These are phyloP conservation scores for Liriodendron chinense DNA, from an alignment of 164 flowering plant species.

Conservation along the genomic window DNA sequence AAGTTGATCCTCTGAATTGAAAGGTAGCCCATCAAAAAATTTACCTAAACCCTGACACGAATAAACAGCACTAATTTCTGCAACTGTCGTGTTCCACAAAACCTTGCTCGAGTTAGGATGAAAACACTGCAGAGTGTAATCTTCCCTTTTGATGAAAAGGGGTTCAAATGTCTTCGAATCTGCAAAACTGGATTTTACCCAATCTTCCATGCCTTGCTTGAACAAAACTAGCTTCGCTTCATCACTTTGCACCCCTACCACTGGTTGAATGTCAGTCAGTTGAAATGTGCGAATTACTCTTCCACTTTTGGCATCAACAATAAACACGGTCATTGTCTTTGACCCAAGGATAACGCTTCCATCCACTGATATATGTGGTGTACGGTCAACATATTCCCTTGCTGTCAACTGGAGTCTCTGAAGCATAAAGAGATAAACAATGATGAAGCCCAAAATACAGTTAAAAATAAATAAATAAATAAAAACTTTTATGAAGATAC, in stretches of 20 bases:
- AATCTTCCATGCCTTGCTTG: slow-evolving; percentile 20
- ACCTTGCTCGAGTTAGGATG: slow-evolving; percentile 33
- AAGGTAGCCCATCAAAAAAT: slow-evolving; percentile 15
- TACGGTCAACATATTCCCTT: slow-evolving; percentile 35
- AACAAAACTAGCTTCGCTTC: slow-evolving; percentile 17
- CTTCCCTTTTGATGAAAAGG: slow-evolving; percentile 55
- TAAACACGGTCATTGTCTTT: slow-evolving; percentile 47
- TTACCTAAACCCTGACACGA: slow-evolving; percentile 35
- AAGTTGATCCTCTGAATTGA: slow-evolving; percentile 8
- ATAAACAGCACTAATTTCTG: slow-evolving; percentile 47
- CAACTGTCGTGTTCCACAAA: slow-evolving; percentile 49
- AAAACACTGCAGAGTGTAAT: slow-evolving; percentile 38
- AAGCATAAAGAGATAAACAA: slow-evolving; percentile 5
- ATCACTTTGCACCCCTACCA: slow-evolving; percentile 5
- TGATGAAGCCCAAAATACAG: background rate
- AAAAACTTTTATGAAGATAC: background rate
- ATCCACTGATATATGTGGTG: slow-evolving; percentile 47
- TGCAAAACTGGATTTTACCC: slow-evolving; percentile 19
- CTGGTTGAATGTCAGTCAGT: slow-evolving; percentile 19
- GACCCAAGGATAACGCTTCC: slow-evolving; percentile 47
- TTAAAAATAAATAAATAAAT: background rate
- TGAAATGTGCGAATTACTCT: slow-evolving; percentile 25
- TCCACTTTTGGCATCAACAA: slow-evolving; percentile 59
- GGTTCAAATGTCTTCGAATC: slow-evolving; percentile 19
- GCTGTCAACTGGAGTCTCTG: slow-evolving; percentile 41